Conservation (phyloP, 495 filamentous ascomycete genomes). For the Trichoderma reesei region DNA sequence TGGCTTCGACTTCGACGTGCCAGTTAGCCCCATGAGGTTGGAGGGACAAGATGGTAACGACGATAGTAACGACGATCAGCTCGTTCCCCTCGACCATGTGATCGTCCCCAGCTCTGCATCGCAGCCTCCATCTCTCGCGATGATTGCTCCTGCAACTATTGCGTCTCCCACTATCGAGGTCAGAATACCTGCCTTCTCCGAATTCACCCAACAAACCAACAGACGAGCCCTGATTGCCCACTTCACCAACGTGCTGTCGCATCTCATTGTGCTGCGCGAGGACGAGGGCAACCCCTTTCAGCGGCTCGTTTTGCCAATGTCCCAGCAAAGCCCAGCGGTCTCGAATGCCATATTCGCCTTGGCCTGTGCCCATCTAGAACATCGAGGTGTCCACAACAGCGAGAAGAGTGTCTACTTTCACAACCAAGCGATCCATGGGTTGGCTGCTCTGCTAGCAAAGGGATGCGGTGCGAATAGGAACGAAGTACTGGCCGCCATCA, state of each 20-base stretch:
- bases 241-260: slow-evolving; percentile 53
- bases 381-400: slow-evolving; percentile 42
- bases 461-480: slow-evolving; percentile 40
- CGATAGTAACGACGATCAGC: neutral
- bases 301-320: slow-evolving; percentile 49
- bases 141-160: slow-evolving; percentile 13
- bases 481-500: slow-evolving; percentile 51
- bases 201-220: slow-evolving; percentile 45
- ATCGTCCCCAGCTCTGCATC: neutral
- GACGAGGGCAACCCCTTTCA: slow-evolving; percentile 54
- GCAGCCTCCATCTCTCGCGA: neutral
- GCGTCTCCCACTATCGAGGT: slow-evolving; percentile 42
- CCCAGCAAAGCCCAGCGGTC: slow-evolving; percentile 40
- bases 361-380: slow-evolving; percentile 49
- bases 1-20: neutral
- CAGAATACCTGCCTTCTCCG: slow-evolving; percentile 39
- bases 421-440: slow-evolving; percentile 46
- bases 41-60: neutral
- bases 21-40: neutral
- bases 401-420: slow-evolving; percentile 52
- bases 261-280: slow-evolving; percentile 54
- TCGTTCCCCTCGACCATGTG: neutral
- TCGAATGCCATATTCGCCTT: slow-evolving; percentile 51
- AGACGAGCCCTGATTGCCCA: slow-evolving; percentile 49
- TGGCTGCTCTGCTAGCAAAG: slow-evolving; percentile 47